Evolutionary conservation across 2,329 filamentous ascomycete species (phyloP).

Genomic region (Pyrenophora teres): DNA sequence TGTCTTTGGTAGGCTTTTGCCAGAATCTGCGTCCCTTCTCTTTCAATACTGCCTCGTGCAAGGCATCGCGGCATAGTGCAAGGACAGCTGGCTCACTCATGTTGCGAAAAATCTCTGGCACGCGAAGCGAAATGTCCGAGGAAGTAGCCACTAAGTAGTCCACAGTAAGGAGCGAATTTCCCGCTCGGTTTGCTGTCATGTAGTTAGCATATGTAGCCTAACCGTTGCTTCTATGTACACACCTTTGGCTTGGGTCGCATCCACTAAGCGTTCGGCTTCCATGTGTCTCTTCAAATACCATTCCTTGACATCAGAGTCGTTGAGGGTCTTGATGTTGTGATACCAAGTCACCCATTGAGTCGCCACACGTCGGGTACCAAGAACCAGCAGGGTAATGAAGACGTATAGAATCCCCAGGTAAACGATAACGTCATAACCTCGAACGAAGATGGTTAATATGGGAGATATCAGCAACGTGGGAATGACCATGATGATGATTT

Average conservation of each 20-base stretch:
- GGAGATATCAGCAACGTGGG: constrained; percentile 63
- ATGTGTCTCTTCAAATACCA: constrained; percentile 53
- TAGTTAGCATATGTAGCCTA: constrained; percentile 3
- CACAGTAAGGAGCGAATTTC: constrained; percentile 30
- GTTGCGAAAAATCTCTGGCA: constrained; percentile 48
- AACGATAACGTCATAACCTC: constrained; percentile 59
- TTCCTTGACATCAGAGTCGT: constrained; percentile 56
- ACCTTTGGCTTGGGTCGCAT: constrained; percentile 12
- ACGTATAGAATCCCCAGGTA: constrained; percentile 61
- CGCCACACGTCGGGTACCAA: constrained; percentile 59
- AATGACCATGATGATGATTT: constrained; percentile 60
- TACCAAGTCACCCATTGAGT: constrained; percentile 66
- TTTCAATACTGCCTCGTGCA: constrained; percentile 53
- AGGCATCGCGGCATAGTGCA: constrained; percentile 53
- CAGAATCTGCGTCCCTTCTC: constrained; percentile 53
- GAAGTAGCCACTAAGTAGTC: constrained; percentile 38
- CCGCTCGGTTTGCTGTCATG: constrained; percentile 20
- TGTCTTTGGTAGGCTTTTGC: constrained; percentile 50
- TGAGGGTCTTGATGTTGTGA: constrained; percentile 55
- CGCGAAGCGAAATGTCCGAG: constrained; percentile 33
- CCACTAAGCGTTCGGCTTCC: constrained; percentile 15
- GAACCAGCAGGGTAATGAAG: constrained; percentile 58
- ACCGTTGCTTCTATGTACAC: constrained; percentile 4
- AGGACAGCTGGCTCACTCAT: constrained; percentile 57
- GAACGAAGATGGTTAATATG: constrained; percentile 59